phyloP scores from a whole-genome alignment of 2,329 filamentous ascomycete species.

The Microdochium trichocladiopsis region DNA sequence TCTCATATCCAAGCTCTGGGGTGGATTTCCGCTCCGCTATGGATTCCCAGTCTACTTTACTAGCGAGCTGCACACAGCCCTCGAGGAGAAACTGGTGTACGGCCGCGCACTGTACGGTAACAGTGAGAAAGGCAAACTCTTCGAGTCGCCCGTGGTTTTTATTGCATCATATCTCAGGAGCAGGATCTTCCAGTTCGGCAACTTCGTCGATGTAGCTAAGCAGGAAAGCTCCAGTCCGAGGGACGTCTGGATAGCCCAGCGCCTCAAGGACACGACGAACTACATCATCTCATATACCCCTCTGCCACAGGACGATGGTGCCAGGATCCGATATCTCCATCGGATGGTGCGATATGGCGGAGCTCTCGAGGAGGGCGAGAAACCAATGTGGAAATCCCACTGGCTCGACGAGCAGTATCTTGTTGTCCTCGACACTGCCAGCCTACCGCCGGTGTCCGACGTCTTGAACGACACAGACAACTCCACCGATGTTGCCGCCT shows the following conservation, averaged over 20 bases:
- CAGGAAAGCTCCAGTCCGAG: neutral
- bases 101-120: neutral
- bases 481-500: neutral
- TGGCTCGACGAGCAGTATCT: neutral
- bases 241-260: neutral
- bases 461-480: neutral
- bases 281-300: neutral
- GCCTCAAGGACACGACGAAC: neutral
- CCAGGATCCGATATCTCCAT: neutral
- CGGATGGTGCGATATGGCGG: neutral
- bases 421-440: neutral
- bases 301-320: neutral
- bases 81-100: neutral
- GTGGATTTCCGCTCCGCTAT: neutral
- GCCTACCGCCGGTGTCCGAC: neutral
- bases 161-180: neutral
- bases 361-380: neutral
- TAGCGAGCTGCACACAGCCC: neutral
- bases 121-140: neutral
- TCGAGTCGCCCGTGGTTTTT: neutral
- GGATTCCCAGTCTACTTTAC: neutral
- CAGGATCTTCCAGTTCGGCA: neutral
- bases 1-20: neutral
- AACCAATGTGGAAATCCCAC: neutral
- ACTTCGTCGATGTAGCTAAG: neutral